Base-by-base conservation (phyloP, 2,329 filamentous ascomycete species). In the Elsinoe perseae region DNA sequence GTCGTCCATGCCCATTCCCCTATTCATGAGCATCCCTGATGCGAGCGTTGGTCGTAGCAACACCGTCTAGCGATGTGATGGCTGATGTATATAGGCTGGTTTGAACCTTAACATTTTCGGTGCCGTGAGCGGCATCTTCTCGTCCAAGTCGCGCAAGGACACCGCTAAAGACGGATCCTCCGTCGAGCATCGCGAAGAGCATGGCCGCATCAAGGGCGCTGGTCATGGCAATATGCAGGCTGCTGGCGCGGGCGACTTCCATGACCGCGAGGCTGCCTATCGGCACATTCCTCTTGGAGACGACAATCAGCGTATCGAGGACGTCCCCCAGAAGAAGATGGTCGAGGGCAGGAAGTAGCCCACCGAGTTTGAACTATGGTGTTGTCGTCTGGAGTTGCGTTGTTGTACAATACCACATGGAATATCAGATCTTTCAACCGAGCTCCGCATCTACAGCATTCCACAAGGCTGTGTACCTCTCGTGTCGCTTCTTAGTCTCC, bases 71-170 rank as follows among this genome's bases (percentile, higher is more conserved):
- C n/a, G n/a, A n/a, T n/a, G n/a, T n/a, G n/a, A n/a, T 20, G 2
- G 18, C 12, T 57, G 34, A 46, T 23, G 32, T 28, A n/a, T 18
- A 21, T 34, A 70, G 68, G 67, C 66, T 27, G 68, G 68, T n/a
- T 58, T 70, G 21, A 70, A 70, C 48, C 61, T 70, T 16, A 70
- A 70, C 61, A 59, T 70, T 56, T 68, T 69, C 58, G 68, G 65
- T 44, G 68, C 68, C 5, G 38, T 70, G 34, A 60, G 64, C 23
- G 68, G 68, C 34, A 64, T 64, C 14, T 70, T 70, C 59, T 65
- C 63, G 3, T 60, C 65, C 56, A 69, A 68, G 60, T 64, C 62
- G 12, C 65, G 62, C 53, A 68, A 68, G 57, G 61, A 65, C 54
- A 56, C 56, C 16, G 60, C 62, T 18, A 55, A 56, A 20, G 67